These are phyloP conservation scores for Phytophthora citrophthora DNA, from an alignment of 352 stramenopile species.

Conservation along the genomic window DNA sequence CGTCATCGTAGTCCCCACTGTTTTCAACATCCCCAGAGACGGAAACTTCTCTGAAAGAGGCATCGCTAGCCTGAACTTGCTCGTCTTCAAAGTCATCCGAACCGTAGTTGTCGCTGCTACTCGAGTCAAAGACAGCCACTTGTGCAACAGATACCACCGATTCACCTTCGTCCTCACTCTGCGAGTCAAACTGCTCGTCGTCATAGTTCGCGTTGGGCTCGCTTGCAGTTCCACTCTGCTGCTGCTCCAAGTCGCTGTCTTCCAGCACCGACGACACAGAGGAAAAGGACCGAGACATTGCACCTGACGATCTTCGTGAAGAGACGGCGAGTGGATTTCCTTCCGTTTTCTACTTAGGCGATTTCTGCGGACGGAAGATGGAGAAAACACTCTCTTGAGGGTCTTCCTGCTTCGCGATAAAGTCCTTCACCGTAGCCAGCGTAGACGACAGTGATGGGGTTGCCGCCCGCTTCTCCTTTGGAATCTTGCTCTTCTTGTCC, in stretches of 20 bases:
- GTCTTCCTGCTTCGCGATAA: constrained; percentile 35
- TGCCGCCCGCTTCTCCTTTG: constrained; percentile 14
- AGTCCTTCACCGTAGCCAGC: constrained; percentile 37
- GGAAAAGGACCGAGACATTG: constrained; percentile 9
- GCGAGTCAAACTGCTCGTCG: constrained; percentile 27
- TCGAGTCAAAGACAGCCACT: neutral
- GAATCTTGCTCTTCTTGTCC: constrained; percentile 28
- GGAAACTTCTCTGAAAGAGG: neutral
- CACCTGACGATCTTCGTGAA: neutral
- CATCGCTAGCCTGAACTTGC: neutral
- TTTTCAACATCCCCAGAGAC: neutral
- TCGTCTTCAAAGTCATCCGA: constrained; percentile 31
- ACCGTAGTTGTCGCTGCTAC: constrained; percentile 13
- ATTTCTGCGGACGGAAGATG: constrained; percentile 33
- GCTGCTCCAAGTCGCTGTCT: constrained; percentile 6
- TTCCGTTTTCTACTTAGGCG: constrained; percentile 5
- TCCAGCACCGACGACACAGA: constrained; percentile 14
- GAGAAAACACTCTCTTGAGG: constrained; percentile 30
- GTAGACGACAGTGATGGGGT: constrained; percentile 32
- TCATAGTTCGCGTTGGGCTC: constrained; percentile 7
- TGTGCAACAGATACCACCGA: neutral
- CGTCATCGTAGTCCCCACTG: constrained; percentile 10
- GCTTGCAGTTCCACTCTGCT: neutral
- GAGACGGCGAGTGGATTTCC: constrained; percentile 1
- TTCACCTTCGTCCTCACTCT: constrained; percentile 2